A percentile compares a stretch with the other conserved stretches of the same genome.
These are phyloP conservation scores for Coccomyxa sp. DNA, from an alignment of 139 green algal genomes.

Conservation along the genomic window DNA sequence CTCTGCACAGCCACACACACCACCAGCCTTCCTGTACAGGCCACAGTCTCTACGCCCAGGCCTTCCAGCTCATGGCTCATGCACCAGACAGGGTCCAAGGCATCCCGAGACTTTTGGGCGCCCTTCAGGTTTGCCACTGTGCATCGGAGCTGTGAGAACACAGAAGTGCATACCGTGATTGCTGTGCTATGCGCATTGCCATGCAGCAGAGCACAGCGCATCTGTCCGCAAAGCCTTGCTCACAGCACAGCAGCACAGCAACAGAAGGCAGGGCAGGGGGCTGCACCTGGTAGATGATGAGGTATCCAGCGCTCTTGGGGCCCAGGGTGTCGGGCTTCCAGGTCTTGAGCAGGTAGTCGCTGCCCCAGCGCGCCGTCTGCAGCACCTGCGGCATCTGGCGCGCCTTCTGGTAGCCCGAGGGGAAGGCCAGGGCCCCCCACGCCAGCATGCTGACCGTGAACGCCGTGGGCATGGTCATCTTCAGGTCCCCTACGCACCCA, in stretches of 20 bases:
- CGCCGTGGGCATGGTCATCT: conserved; percentile 67
- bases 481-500: conserved; percentile 53
- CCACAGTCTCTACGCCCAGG: too few species aligned
- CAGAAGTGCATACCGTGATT: too few species aligned
- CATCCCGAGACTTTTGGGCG: too few species aligned
- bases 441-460: conserved; percentile 64
- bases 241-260: background rate
- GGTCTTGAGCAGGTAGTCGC: conserved; percentile 65
- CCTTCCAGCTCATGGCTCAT: too few species aligned
- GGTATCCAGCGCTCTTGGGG: background rate
- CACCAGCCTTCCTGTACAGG: background rate
- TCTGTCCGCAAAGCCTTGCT: background rate
- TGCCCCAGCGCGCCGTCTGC: conserved; percentile 53
- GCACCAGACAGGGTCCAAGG: too few species aligned
- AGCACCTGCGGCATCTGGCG: conserved; percentile 2
- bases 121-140: background rate
- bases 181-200: background rate
- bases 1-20: background rate
- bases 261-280: background rate
- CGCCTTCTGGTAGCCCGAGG: conserved; percentile 28
- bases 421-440: conserved; percentile 62
- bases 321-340: background rate
- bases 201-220: background rate
- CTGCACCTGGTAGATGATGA: conserved; percentile 27
- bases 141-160: background rate